These are phyloP conservation scores for Leccinum variicolor DNA, from an alignment of 768 basidiomycete species.

Conservation along the genomic window DNA sequence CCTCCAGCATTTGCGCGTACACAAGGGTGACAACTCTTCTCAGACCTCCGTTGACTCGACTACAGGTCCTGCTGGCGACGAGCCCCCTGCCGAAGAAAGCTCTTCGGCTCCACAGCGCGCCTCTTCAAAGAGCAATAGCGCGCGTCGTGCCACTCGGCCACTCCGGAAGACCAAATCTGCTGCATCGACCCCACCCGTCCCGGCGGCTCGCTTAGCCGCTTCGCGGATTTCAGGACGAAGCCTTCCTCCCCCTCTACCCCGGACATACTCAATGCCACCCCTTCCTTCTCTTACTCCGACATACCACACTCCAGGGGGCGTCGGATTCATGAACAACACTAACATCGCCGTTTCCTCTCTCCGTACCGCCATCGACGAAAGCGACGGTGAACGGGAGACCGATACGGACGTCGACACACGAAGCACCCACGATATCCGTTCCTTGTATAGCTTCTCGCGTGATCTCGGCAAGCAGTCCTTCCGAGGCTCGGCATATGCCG, in stretches of 20 bases:
- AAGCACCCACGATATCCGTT: conserved; percentile 26
- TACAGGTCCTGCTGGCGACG: conserved; percentile 24
- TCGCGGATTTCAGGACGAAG: conserved; percentile 30
- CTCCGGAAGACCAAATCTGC: conserved; percentile 35
- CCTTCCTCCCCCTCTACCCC: conserved; percentile 30
- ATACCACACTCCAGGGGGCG: conserved; percentile 24
- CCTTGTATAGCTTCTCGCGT: conserved; percentile 33
- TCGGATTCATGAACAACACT: conserved; percentile 34
- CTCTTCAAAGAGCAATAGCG: conserved; percentile 17
- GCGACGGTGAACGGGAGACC: conserved; percentile 32
- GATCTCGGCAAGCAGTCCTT: conserved; percentile 27
- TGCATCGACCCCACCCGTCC: conserved; percentile 33
- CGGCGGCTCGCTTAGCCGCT: conserved; percentile 32
- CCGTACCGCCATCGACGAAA: conserved; percentile 34
- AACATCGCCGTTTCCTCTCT: conserved; percentile 36
- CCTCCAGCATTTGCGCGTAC: conserved; percentile 73
- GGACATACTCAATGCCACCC: conserved; percentile 33
- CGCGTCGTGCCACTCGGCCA: conserved; percentile 30
- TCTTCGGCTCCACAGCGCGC: conserved; percentile 23
- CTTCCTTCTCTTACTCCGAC: conserved; percentile 27
- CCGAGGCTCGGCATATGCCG: conserved; percentile 23
- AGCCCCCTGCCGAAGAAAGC: conserved; percentile 16
- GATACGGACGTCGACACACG: conserved; percentile 31
- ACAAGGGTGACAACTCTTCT: conserved; percentile 42
- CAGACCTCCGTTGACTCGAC: conserved; percentile 32